Evolutionary conservation across 2,329 filamentous ascomycete species (phyloP).

Genomic region (Cephalotrichum gorgonifer): DNA sequence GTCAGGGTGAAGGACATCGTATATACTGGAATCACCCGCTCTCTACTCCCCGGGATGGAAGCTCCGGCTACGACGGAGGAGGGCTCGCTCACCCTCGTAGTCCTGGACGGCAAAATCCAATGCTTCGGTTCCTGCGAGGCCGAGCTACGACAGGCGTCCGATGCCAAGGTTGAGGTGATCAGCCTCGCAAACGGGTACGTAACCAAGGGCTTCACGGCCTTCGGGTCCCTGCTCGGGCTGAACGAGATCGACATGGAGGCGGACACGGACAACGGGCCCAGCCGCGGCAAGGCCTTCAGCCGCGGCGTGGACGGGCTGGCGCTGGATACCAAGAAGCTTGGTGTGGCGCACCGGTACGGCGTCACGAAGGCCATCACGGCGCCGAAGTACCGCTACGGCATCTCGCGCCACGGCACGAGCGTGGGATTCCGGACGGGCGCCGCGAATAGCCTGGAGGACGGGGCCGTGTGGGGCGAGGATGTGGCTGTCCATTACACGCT

Average conservation of each 20-base stretch:
- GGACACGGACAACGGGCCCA: constrained; percentile 40
- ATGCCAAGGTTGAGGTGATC: background rate
- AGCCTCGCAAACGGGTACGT: constrained; percentile 47
- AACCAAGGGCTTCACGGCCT: constrained; percentile 48
- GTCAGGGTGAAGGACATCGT: constrained; percentile 28
- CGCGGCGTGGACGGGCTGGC: constrained; percentile 47
- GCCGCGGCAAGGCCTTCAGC: constrained; percentile 34
- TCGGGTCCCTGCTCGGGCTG: constrained; percentile 50
- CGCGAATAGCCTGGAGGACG: constrained; percentile 31
- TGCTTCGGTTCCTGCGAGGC: constrained; percentile 44
- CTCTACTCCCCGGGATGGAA: constrained; percentile 8
- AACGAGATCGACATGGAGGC: constrained; percentile 51
- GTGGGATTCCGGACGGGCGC: constrained; percentile 47
- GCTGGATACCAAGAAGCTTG: constrained; percentile 45
- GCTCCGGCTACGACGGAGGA: constrained; percentile 9
- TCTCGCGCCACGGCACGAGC: constrained; percentile 42
- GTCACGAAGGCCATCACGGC: constrained; percentile 49
- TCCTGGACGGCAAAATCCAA: constrained; percentile 40
- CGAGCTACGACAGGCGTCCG: constrained; percentile 22
- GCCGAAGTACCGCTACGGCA: constrained; percentile 31
- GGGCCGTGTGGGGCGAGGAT: constrained; percentile 43
- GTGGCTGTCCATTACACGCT: constrained; percentile 50
- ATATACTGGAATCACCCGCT: constrained; percentile 42
- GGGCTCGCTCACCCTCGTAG: constrained; percentile 33
- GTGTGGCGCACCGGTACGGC: constrained; percentile 40